Percentiles rank a stretch among this genome's conserved stretches.
These are phyloP conservation scores for Fragosphaeria purpurea DNA, from an alignment of 2,329 filamentous ascomycete genomes.

Conservation along the genomic window DNA sequence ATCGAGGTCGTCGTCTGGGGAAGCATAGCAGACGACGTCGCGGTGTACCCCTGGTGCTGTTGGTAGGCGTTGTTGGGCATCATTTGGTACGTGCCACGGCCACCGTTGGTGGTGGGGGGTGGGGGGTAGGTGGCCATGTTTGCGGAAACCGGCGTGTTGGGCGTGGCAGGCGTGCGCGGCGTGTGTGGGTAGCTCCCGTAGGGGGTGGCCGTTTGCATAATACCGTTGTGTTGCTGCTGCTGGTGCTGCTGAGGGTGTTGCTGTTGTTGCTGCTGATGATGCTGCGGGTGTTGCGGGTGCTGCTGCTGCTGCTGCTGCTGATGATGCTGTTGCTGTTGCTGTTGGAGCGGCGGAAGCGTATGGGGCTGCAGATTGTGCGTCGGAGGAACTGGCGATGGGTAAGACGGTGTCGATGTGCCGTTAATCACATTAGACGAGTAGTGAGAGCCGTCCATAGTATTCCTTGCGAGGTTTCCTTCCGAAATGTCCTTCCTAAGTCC, in stretches of 20 bases:
- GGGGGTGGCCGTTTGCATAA: conserved; percentile 36
- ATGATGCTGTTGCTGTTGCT: conserved; percentile 31
- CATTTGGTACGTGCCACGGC: conserved; percentile 45
- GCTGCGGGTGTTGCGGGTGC: conserved; percentile 14
- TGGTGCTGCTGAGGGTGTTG: conserved; percentile 1
- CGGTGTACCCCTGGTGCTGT: conserved; percentile 44
- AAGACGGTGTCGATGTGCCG: conserved; percentile 19
- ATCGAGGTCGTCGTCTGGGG: conserved; percentile 56
- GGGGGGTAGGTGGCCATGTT: conserved; percentile 45
- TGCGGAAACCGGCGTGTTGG: conserved; percentile 48
- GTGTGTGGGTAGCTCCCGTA: conserved; percentile 54
- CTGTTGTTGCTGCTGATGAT: conserved; percentile 21
- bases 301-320: conserved; percentile 24
- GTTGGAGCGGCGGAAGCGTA: conserved; percentile 22
- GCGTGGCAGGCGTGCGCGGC: conserved; percentile 52
- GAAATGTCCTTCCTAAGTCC: conserved; percentile 4
- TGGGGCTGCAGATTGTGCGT: conserved; percentile 18
- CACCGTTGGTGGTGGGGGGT: conserved; percentile 32
- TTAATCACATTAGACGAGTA: conserved; percentile 22
- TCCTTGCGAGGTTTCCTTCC: conserved; percentile 1
- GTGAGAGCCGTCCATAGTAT: conserved; percentile 21
- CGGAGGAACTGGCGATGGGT: conserved; percentile 18
- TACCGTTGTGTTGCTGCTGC: conserved; percentile 34
- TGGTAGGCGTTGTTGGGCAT: conserved; percentile 41
- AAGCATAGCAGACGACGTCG: conserved; percentile 49